A percentile compares a stretch with the other conserved stretches of the same genome.
Evolutionary conservation across 2,329 filamentous ascomycete species (phyloP).

Genomic region (Neoascochyta sp.): DNA sequence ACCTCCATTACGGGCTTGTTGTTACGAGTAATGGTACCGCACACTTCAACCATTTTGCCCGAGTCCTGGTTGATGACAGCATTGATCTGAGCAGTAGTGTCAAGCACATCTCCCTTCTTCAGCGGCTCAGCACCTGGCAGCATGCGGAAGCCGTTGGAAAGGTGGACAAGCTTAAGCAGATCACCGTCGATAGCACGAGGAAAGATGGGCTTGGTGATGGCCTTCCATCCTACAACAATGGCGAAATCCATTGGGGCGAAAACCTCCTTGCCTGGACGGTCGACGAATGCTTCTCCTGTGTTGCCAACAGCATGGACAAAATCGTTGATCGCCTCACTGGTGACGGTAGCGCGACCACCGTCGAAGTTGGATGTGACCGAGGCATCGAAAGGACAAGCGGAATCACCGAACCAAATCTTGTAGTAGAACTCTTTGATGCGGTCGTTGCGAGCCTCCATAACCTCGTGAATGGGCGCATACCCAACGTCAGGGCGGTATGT

Average conservation of each 20-base stretch:
- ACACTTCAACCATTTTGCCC: conserved; percentile 99
- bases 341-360: conserved; percentile 82
- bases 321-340: conserved; percentile 89
- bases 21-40: conserved; percentile 85
- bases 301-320: conserved; percentile 99
- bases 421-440: conserved; percentile 99
- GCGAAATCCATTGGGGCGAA: conserved; percentile 98
- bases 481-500: conserved; percentile 92
- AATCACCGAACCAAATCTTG: conserved; percentile 92
- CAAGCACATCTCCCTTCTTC: conserved; percentile 90
- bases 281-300: conserved; percentile 94
- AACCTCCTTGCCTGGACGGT: conserved; percentile 88
- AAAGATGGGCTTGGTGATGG: conserved; percentile 99
- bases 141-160: conserved; percentile 98
- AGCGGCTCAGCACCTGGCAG: conserved; percentile 89
- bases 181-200: conserved; percentile 94
- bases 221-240: conserved; percentile 98
- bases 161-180: conserved; percentile 88
- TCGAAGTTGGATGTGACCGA: conserved; percentile 84
- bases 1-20: conserved; percentile 93
- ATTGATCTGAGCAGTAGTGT: conserved; percentile 93
- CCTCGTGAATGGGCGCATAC: conserved; percentile 94
- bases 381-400: conserved; percentile 76
- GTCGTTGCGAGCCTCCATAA: conserved; percentile 94
- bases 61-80: conserved; percentile 97